Percentiles rank a stretch among this genome's conserved stretches.
Conservation (phyloP, 1,139 yeast genomes). For the Kluyveromyces marxianus region DNA sequence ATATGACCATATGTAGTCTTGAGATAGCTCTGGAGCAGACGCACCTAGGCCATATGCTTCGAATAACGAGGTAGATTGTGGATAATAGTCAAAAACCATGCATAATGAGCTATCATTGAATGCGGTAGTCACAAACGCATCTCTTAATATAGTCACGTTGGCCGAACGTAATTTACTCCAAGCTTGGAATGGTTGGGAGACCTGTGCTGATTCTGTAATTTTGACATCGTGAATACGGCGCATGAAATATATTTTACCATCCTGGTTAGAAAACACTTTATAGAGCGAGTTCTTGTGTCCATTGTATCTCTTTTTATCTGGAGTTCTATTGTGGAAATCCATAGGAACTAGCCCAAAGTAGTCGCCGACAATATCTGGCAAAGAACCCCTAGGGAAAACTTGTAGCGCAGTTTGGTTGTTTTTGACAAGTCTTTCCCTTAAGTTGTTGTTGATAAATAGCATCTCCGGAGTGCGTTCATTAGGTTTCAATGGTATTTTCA, state of each 20-base stretch:
- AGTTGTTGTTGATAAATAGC: slow-evolving; percentile 63
- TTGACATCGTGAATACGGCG: slow-evolving; percentile 64
- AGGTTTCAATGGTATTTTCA: slow-evolving; percentile 50
- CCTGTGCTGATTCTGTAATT: slow-evolving; percentile 51
- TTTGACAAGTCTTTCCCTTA: slow-evolving; percentile 64
- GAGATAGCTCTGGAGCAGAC: slow-evolving; percentile 44
- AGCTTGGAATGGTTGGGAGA: slow-evolving; percentile 39
- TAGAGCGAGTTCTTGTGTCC: slow-evolving; percentile 59
- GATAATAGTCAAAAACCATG: slow-evolving; percentile 62
- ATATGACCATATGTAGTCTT: slow-evolving; percentile 66
- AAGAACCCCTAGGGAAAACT: slow-evolving; percentile 33
- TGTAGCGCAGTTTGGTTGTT: slow-evolving; percentile 80
- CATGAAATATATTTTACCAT: slow-evolving; percentile 72
- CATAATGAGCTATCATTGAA: slow-evolving; percentile 71
- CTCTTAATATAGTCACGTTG: slow-evolving; percentile 60
- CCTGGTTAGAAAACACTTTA: slow-evolving; percentile 71
- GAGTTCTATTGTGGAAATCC: slow-evolving; percentile 48
- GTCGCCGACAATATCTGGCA: slow-evolving; percentile 50
- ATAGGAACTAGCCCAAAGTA: slow-evolving; percentile 86
- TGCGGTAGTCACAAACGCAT: slow-evolving; percentile 81
- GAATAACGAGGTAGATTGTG: slow-evolving; percentile 51
- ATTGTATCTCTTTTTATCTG: slow-evolving; percentile 40
- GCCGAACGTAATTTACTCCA: slow-evolving; percentile 50
- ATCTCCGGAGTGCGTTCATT: slow-evolving; percentile 64
- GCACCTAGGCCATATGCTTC: slow-evolving; percentile 44